phyloP scores from a whole-genome alignment of 164 flowering plant species.

The Nelumbo lutea region DNA sequence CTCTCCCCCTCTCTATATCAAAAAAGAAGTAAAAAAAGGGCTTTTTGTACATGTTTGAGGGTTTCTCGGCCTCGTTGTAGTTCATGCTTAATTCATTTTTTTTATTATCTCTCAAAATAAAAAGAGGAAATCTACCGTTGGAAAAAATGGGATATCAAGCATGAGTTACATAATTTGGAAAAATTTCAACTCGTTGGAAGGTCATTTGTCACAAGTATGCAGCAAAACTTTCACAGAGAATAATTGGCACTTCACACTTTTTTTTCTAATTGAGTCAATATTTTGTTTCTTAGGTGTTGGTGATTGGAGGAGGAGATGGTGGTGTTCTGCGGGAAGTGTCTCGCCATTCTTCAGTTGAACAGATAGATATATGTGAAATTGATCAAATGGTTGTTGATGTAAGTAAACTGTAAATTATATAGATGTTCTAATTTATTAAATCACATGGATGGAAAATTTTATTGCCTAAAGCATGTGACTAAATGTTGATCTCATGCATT shows the following conservation, averaged over 20 bases:
- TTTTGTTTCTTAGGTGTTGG: slow-evolving; percentile 22
- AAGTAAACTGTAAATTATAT: slow-evolving; percentile 5
- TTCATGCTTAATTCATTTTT: too few relatives aligned
- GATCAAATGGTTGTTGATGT: slow-evolving; percentile 37
- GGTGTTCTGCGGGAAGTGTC: slow-evolving; percentile 40
- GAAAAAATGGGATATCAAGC: neutral
- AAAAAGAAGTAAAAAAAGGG: too few relatives aligned
- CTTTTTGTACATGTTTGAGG: too few relatives aligned
- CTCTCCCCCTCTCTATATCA: too few relatives aligned
- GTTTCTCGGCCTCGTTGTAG: too few relatives aligned
- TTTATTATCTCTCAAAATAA: too few relatives aligned
- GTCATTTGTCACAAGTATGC: neutral
- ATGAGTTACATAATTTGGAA: neutral
- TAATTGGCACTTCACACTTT: neutral
- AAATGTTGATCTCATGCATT: neutral
- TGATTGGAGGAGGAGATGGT: slow-evolving; percentile 48
- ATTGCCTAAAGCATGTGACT: neutral
- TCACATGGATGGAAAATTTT: neutral
- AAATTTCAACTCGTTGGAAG: neutral
- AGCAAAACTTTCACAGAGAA: neutral
- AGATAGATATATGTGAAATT: slow-evolving; percentile 39
- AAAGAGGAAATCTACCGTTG: too few relatives aligned
- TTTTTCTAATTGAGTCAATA: neutral
- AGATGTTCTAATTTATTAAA: neutral
- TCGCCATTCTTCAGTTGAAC: slow-evolving; percentile 34